Percentiles rank a stretch among this genome's conserved stretches.
phyloP scores from a whole-genome alignment of 169 alveolate genomes.

The Plasmodium coatneyi region DNA sequence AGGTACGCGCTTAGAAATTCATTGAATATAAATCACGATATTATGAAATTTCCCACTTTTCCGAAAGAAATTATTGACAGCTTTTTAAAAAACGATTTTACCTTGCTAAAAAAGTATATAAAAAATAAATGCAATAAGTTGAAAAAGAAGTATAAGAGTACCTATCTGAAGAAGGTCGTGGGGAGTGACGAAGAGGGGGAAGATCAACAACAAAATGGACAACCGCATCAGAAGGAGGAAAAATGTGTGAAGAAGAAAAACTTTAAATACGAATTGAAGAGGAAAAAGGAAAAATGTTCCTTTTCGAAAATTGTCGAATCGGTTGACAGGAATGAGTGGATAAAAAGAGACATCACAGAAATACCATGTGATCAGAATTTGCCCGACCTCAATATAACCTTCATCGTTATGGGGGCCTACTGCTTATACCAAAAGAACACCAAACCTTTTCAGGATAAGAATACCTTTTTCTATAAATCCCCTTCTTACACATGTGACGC shows the following conservation, averaged over 20 bases:
- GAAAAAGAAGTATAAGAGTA: constrained; percentile 44
- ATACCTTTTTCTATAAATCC: constrained; percentile 72
- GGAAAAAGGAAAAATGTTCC: constrained; percentile 60
- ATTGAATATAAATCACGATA: constrained; percentile 59
- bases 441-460: constrained; percentile 73
- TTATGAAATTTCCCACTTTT: constrained; percentile 69
- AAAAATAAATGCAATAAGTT: constrained; percentile 71
- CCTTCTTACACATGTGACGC: constrained; percentile 76
- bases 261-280: constrained; percentile 54
- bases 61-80: constrained; percentile 70
- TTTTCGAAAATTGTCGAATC: constrained; percentile 69
- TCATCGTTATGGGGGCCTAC: constrained; percentile 74
- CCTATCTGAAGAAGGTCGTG: constrained; percentile 12
- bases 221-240: background rate
- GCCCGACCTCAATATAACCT: constrained; percentile 53
- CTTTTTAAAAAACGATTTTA: constrained; percentile 73
- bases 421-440: constrained; percentile 40
- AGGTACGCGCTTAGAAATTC: constrained; percentile 49
- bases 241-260: constrained; percentile 24
- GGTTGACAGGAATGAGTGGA: constrained; percentile 25
- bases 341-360: constrained; percentile 61
- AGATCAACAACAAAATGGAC: background rate
- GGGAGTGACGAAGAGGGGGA: background rate
- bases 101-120: constrained; percentile 62
- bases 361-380: constrained; percentile 45